Conservation (phyloP, 805 yeast genomes). For the Yamadazyma philogaea region DNA sequence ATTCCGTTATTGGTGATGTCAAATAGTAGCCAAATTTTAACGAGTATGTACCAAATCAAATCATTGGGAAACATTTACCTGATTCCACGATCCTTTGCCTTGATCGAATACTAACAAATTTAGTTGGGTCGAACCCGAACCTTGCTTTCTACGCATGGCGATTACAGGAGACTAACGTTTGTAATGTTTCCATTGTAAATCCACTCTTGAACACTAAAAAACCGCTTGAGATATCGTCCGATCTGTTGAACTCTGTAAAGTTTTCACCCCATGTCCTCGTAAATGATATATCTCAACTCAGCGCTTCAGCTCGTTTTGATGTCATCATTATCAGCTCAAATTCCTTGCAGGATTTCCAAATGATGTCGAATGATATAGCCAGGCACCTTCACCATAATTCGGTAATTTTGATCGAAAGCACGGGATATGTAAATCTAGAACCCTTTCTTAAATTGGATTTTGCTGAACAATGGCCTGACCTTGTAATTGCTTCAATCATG, state of each 20-base stretch:
- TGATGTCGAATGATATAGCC: conserved; percentile 20
- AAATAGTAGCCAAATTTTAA: conserved; percentile 18
- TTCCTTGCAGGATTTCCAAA: conserved; percentile 40
- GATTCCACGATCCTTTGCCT: background rate
- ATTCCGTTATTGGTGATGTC: conserved; percentile 9
- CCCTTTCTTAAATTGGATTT: conserved; percentile 56
- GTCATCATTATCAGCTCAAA: conserved; percentile 33
- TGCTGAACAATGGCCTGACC: conserved; percentile 23
- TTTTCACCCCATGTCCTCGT: conserved; percentile 15
- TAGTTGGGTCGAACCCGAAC: conserved; percentile 58
- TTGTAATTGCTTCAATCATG: conserved; percentile 52
- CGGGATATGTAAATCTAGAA: conserved; percentile 71
- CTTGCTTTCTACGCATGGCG: conserved; percentile 60
- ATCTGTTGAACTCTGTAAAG: conserved; percentile 12
- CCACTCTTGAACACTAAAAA: conserved; percentile 18
- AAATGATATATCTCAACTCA: conserved; percentile 9
- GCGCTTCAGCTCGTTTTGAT: conserved; percentile 22
- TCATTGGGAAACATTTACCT: background rate
- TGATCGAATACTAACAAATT: conserved; percentile 2
- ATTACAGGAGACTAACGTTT: conserved; percentile 41
- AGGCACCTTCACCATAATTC: conserved; percentile 37
- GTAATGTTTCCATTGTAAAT: conserved; percentile 39
- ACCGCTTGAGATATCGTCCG: conserved; percentile 17
- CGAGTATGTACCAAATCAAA: conserved; percentile 17
- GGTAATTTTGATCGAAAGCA: conserved; percentile 60